A percentile compares a stretch with the other conserved stretches of the same genome.
These are phyloP conservation scores for Aspergillus persii DNA, from an alignment of 2,329 filamentous ascomycete genomes.

Conservation along the genomic window DNA sequence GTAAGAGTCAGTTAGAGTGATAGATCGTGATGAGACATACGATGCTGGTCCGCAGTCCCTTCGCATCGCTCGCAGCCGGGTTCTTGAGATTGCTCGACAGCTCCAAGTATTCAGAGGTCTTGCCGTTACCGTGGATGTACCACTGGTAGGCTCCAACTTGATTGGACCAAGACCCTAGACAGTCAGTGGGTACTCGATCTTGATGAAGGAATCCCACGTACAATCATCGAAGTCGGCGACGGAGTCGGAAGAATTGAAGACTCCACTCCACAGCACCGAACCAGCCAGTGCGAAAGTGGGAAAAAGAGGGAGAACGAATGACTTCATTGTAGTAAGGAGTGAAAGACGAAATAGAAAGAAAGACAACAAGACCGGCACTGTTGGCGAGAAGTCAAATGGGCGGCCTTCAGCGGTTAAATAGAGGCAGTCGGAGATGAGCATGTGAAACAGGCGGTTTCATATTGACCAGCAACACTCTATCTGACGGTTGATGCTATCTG, in stretches of 20 bases:
- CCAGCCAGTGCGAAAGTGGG: slow-evolving; percentile 17
- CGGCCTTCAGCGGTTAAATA: too few species aligned
- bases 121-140: slow-evolving; percentile 67
- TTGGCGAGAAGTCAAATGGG: too few species aligned
- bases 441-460: too few species aligned
- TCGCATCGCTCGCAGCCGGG: slow-evolving; percentile 60
- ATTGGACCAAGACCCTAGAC: slow-evolving; percentile 61
- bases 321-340: slow-evolving; percentile 12
- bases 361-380: not conserved
- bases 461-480: too few species aligned
- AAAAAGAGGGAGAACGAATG: not conserved
- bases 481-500: too few species aligned
- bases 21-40: slow-evolving; percentile 36
- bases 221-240: slow-evolving; percentile 26
- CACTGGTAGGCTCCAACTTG: slow-evolving; percentile 70
- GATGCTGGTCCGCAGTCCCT: slow-evolving; percentile 70
- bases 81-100: slow-evolving; percentile 63
- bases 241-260: slow-evolving; percentile 24
- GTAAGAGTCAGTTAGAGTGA: not conserved
- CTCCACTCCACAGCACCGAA: slow-evolving; percentile 26
- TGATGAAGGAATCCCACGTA: slow-evolving; percentile 3
- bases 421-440: too few species aligned
- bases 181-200: not conserved
- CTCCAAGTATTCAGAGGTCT: slow-evolving; percentile 56
- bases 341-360: not conserved